Evolutionary conservation across 1,139 yeast genomes (phyloP), one percentile per base, ranked within the genome.

Genomic region (Meyerozyma sp.): DNA sequence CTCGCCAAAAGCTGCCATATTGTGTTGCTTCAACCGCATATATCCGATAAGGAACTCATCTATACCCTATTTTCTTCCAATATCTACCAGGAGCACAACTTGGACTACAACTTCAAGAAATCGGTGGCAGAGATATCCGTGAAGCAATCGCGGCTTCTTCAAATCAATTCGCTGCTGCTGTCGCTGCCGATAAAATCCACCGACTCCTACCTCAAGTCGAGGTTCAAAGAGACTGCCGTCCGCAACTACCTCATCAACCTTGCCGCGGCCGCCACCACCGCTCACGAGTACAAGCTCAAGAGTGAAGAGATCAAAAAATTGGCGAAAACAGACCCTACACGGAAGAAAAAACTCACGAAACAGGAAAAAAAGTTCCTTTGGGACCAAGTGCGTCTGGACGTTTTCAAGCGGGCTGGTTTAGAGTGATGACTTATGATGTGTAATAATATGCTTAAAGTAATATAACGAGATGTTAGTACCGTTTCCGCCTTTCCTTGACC

Each of bases 401-500:
- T 73, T 36, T 73, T 72, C 54, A 63, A 54, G 53, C 57, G 77
- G 53, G 77, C 77, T n/a, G 78, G 78, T 41, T 59, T 73, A 42
- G 76, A 72, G 37, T 52, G 47, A 14, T 18, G 29, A 27, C 13
- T 27, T 27, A 27, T 7, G 29, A 27, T n/a, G n/a, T 35, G 27
- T 20, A 10, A 8, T 34, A 13, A 18, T 21, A 21, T 21, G 23
- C 23, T 21, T 21, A 21, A 30, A 13, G 20, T 27, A 20, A 18
- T 36, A n/a, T 18, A 36, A 5, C 13, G 11, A 7, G 29, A 27
- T 10, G 8, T 23, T 55, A 73, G 53, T 64, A 75, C 62, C 73
- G 79, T 53, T 74, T 76, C 56, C 93, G 78, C 68, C 77, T 79
- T 38, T 76, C 79, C 58, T 79, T 77, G 42, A 80, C 69, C 57